Evolutionary conservation across 2,329 filamentous ascomycete species (phyloP).

Genomic region (Colletotrichum scovillei): DNA sequence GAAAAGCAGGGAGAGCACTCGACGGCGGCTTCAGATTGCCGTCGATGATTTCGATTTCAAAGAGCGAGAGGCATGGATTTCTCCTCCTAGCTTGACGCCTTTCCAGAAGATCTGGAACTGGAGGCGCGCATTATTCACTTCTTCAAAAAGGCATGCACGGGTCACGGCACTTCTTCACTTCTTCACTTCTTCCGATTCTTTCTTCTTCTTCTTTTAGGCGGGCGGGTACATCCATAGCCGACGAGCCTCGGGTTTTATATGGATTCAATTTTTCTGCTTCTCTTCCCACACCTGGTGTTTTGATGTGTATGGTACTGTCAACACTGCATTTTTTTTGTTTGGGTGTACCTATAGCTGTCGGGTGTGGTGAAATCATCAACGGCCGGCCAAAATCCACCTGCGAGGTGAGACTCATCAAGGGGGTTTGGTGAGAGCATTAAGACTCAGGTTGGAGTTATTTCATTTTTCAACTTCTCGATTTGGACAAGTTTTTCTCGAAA

Average conservation of each 20-base stretch:
- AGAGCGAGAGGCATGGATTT: constrained; percentile 4
- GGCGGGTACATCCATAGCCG: constrained; percentile 20
- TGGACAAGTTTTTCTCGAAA: neutral
- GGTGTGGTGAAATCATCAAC: neutral
- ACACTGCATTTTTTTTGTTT: constrained; percentile 6
- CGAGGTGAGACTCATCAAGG: neutral
- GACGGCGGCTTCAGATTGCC: neutral
- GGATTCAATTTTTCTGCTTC: neutral
- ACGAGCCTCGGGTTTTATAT: constrained; percentile 16
- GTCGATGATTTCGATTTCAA: neutral
- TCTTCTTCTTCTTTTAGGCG: constrained; percentile 21
- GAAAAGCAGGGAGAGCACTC: neutral
- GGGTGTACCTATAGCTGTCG: constrained; percentile 13
- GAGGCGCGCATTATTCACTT: constrained; percentile 14
- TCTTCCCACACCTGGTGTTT: constrained; percentile 1
- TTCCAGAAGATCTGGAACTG: constrained; percentile 20
- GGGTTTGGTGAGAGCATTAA: constrained; percentile 6
- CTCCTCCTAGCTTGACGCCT: neutral
- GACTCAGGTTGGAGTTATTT: constrained; percentile 22
- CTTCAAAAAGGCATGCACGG: constrained; percentile 25
- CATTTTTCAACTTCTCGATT: constrained; percentile 15
- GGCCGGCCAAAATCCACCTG: constrained; percentile 13
- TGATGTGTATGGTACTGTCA: constrained; percentile 14
- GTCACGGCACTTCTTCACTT: constrained; percentile 14
- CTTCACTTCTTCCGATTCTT: neutral